These are phyloP conservation scores for Gaeumannomyces sp. DNA, from an alignment of 2,329 filamentous ascomycete genomes.

Conservation along the genomic window DNA sequence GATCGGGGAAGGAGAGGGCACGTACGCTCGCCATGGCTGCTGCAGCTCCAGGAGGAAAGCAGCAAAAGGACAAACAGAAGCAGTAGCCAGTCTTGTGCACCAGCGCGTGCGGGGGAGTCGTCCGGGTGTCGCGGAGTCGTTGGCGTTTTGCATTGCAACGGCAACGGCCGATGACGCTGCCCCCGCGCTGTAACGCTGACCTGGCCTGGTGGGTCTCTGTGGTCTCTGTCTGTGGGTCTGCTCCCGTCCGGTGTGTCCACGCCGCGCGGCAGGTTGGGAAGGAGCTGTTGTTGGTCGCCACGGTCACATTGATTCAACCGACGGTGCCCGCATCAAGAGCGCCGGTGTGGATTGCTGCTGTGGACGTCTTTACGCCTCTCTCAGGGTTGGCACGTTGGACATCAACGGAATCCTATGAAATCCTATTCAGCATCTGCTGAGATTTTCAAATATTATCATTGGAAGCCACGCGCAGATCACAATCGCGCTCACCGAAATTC, in stretches of 20 bases:
- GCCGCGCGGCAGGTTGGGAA: too few relatives aligned
- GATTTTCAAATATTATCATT: too few relatives aligned
- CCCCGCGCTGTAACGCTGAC: neutral
- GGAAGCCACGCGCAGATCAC: too few relatives aligned
- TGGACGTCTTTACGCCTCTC: too few relatives aligned
- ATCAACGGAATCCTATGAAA: neutral
- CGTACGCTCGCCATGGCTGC: slow-evolving; percentile 14
- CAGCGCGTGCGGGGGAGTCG: neutral
- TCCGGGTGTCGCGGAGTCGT: neutral
- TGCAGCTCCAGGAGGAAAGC: neutral
- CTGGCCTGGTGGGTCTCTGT: too few relatives aligned
- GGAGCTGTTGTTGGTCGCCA: too few relatives aligned
- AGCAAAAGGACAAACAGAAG: neutral
- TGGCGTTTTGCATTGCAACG: neutral
- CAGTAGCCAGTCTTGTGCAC: neutral
- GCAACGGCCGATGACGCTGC: neutral
- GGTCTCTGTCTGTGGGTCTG: neutral
- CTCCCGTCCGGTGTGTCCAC: neutral
- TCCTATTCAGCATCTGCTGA: neutral
- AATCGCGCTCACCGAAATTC: too few relatives aligned
- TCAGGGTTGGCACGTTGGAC: too few relatives aligned
- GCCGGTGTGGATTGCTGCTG: too few relatives aligned
- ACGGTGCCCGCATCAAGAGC: too few relatives aligned
- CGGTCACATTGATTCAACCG: too few relatives aligned
- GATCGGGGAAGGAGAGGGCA: neutral